These are phyloP conservation scores for Capsella bursapastoris DNA, from an alignment of 345 rosid genomes.

Conservation along the genomic window DNA sequence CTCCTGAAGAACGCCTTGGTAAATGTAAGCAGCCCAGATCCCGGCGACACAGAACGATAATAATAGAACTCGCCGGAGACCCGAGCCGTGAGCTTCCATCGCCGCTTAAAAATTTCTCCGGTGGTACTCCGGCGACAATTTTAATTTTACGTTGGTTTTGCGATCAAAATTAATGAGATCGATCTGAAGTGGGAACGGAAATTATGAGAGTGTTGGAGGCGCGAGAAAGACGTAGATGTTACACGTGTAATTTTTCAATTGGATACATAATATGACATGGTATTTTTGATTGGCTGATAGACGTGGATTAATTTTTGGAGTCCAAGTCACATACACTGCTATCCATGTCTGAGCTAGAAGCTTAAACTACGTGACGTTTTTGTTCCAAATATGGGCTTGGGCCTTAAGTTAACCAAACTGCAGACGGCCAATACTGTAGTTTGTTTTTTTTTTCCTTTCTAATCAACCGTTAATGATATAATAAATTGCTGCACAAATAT, in stretches of 20 bases:
- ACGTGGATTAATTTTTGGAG: constrained; percentile 33
- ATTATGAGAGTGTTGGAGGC: constrained; percentile 30
- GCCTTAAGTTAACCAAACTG: neutral
- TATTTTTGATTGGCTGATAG: constrained; percentile 50
- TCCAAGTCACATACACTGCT: constrained; percentile 30
- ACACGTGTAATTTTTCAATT: constrained; percentile 51
- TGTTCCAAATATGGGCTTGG: neutral
- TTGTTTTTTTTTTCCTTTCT: neutral
- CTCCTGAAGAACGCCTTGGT: constrained; percentile 96
- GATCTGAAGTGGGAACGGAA: constrained; percentile 25
- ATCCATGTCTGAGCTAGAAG: neutral
- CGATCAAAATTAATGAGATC: constrained; percentile 32
- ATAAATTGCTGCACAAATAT: too few relatives aligned
- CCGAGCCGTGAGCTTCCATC: constrained; percentile 75
- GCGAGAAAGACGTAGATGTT: constrained; percentile 54
- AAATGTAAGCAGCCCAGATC: constrained; percentile 95
- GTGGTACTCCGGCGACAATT: constrained; percentile 5
- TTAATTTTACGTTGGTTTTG: constrained; percentile 18
- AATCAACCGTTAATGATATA: too few relatives aligned
- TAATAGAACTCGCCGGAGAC: constrained; percentile 68
- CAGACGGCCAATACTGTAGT: too few relatives aligned
- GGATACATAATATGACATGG: constrained; percentile 30
- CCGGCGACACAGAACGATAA: constrained; percentile 90
- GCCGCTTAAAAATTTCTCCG: constrained; percentile 30
- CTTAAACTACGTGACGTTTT: constrained; percentile 3